Evolutionary conservation across 192 early-diverging fungal species (phyloP), one percentile per base, ranked within the genome.

Genomic region (Linnemannia schmuckeri): DNA sequence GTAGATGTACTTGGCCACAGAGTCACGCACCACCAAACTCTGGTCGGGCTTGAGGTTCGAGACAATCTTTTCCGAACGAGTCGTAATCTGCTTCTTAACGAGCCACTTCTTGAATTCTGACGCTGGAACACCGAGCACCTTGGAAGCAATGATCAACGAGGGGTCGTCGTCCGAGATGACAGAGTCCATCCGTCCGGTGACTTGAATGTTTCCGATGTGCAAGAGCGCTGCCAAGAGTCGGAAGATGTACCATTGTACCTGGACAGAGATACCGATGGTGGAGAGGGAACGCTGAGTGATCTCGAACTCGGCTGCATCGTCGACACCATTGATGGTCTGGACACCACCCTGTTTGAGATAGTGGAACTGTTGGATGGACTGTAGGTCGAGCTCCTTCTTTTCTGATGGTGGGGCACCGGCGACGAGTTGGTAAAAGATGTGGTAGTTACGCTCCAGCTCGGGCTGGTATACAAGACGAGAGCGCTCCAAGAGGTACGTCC

Each of bases 381-480:
- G 92, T 42, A 98, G 89, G 27, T 97, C 95, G 24, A 97, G 89
- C 61, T 97, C 95, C 74, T 96, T 96, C 41, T 92, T 89, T 83
- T 98, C 96, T 22, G 94, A 97, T 8, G 94, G 90, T 17, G 97
- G 96, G 9, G 94, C 95, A 66, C 96, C 98, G 24, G 97, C 94
- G 90, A 97, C 98, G 57, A 99, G 93, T 93, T 99, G 98, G 90
- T 99, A 99, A 89, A 99, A 99, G 88, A 99, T 96, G 92, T 99
- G 98, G 92, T 99, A 99, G 92, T 98, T 99, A 82, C 98, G 93
- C 90, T 99, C 98, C 1, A 91, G 93, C 46, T 94, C 91, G 6
- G 98, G 98, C 89, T 99, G 98, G 90, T 96, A 97, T 55, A 97
- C 95, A 77, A 99, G 90, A 83, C 98, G 95, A 55, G 98, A 99